Base-by-base conservation (phyloP, 2,329 filamentous ascomycete genomes). In the Trichoderma sp. region DNA sequence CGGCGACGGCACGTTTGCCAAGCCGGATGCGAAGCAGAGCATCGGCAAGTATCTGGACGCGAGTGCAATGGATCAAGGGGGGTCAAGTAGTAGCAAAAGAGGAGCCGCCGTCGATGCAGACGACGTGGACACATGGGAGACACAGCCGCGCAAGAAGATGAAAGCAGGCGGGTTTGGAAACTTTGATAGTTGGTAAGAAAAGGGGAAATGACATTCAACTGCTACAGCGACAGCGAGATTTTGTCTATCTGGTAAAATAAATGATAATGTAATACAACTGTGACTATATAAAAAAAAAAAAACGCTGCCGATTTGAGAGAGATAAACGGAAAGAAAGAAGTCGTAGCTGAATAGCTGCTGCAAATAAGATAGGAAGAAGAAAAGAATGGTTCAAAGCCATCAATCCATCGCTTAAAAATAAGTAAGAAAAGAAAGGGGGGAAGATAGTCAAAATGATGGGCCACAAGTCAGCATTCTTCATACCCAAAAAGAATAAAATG, bases 91-190 rank as follows among this genome's bases (percentile, higher is more conserved):
- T 88, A 91, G 72, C 88, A 34, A 30, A 9, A n/a, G 36, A 15
- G 36, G 39, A 21, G 66, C 24, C 11, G 91, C 76, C 1, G 91
- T 89, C 73, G 82, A 91, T 75, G 85, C 90, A 71, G 82, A 91
- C 57, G 90, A 88, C 57, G 86, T 90, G 24, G 90, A 91, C 72
- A 84, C 87, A 47, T 91, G 89, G 80, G 89, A 90, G 70, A 90
- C 93, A 15, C 69, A 72, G 76, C 93, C 93, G 4, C 90, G 89
- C 81, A 98, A 98, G 83, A 98, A 97, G 83, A 82, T 85, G 2
- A 96, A 93, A 79, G 80, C 79, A 1, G 89, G 90, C 14, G 94
- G 94, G 0, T 99, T 98, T 85, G 95, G 95, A 3, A 97, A 98
- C 81, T 99, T 99, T 81, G 95, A 97, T 82, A 88, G 85, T 47